Conservation (phyloP, 352 stramenopile species). For the Phytophthora quininea region DNA sequence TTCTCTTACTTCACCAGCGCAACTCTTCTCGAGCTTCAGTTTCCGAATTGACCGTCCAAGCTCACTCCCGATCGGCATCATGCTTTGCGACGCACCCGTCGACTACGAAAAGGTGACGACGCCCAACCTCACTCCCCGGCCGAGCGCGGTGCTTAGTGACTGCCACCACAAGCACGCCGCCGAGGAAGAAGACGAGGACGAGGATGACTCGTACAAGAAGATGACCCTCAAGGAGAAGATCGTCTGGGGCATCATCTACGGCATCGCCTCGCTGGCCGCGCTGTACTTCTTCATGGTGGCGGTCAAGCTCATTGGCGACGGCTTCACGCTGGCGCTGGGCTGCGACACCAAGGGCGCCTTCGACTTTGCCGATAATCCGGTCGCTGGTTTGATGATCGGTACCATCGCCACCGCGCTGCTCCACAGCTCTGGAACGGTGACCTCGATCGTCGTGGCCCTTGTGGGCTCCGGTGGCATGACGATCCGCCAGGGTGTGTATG, state of each 20-base stretch:
- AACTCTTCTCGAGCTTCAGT: slow-evolving; percentile 17
- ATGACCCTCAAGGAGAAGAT: slow-evolving; percentile 31
- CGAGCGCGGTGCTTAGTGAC: slow-evolving; percentile 24
- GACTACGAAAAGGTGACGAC: slow-evolving; percentile 36
- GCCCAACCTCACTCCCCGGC: slow-evolving; percentile 16
- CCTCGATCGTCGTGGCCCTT: slow-evolving; percentile 77
- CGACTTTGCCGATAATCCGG: slow-evolving; percentile 70
- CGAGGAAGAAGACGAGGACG: slow-evolving; percentile 20
- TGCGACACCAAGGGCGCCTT: slow-evolving; percentile 76
- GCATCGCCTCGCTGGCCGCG: slow-evolving; percentile 42
- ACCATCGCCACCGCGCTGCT: slow-evolving; percentile 75
- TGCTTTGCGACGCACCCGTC: slow-evolving; percentile 14
- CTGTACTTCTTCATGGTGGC: slow-evolving; percentile 88
- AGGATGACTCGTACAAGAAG: slow-evolving; percentile 22
- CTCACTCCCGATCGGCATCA: slow-evolving; percentile 6
- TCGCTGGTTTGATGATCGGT: slow-evolving; percentile 80
- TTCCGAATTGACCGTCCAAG: slow-evolving; percentile 13
- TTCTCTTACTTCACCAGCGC: not conserved
- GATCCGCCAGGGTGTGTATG: slow-evolving; percentile 86
- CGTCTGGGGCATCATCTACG: slow-evolving; percentile 37
- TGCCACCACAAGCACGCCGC: slow-evolving; percentile 21
- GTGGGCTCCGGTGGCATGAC: slow-evolving; percentile 71
- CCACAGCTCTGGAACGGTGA: slow-evolving; percentile 81
- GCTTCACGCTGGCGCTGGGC: slow-evolving; percentile 72
- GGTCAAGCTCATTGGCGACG: slow-evolving; percentile 78